These are phyloP conservation scores for Phytophthora fragariae DNA, from an alignment of 352 stramenopile species.

Conservation along the genomic window DNA sequence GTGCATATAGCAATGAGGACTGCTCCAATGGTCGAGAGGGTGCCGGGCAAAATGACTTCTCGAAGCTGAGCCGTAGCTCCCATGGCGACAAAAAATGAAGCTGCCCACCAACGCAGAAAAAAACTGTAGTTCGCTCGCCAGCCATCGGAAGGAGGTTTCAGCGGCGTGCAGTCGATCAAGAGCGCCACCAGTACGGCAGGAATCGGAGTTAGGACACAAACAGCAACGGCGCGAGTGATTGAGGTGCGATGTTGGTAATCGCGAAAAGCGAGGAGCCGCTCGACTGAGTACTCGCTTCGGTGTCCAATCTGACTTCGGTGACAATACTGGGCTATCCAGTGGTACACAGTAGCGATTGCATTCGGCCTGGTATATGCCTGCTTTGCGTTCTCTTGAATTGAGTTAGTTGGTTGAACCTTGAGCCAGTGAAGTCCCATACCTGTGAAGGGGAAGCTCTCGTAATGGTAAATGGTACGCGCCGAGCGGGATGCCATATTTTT, in stretches of 20 bases:
- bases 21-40: background rate
- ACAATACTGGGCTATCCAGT: conserved; percentile 1
- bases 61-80: background rate
- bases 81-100: background rate
- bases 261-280: background rate
- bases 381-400: background rate
- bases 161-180: background rate
- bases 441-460: background rate
- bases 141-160: background rate
- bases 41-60: background rate
- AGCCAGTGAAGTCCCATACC: background rate
- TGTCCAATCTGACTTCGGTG: background rate
- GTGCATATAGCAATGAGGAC: background rate
- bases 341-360: background rate
- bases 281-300: background rate
- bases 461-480: background rate
- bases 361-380: background rate
- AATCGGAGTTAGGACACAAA: background rate
- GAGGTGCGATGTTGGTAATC: background rate
- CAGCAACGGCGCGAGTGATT: background rate
- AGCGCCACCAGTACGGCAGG: background rate
- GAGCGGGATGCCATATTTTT: background rate
- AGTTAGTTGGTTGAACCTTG: background rate
- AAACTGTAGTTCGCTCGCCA: background rate
- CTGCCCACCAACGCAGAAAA: background rate